Evolutionary conservation across 805 yeast genomes (phyloP), one percentile per base, ranked within the genome.

Genomic region (Saccharomycopsis sp.): DNA sequence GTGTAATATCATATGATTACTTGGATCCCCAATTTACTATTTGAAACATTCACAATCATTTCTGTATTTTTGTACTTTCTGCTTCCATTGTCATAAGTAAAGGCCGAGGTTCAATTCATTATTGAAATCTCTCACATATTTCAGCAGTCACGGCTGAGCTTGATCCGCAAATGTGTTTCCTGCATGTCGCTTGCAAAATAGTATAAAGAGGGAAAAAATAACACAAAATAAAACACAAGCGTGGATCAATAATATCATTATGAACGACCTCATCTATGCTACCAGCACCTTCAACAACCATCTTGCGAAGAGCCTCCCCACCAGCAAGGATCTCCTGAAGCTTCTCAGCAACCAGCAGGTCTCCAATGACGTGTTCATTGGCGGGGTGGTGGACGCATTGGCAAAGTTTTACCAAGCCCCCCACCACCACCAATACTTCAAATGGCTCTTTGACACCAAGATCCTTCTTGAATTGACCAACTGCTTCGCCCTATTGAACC

Each of bases 1-100:
- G 20, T 35, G 17, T 62, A 56, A 25, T 17, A 9, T 25, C 9
- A 25, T 10, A 25, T 25, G 9, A 10, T 25, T 25, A 25, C 27
- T 25, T 10, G 27, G n/a, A n/a, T n/a, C n/a, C n/a, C n/a, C n/a
- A n/a, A n/a, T n/a, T n/a, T n/a, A n/a, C n/a, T n/a, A n/a, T n/a
- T n/a, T n/a, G n/a, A n/a, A n/a, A n/a, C n/a, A n/a, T n/a, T n/a
- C n/a, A n/a, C n/a, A n/a, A n/a, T n/a, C n/a, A n/a, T n/a, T n/a
- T n/a, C n/a, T n/a, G n/a, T n/a, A n/a, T n/a, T n/a, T n/a, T n/a
- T n/a, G n/a, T n/a, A n/a, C n/a, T n/a, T n/a, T n/a, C n/a, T n/a
- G n/a, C n/a, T n/a, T n/a, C n/a, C n/a, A n/a, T n/a, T n/a, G n/a
- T n/a, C n/a, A n/a, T n/a, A n/a, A n/a, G n/a, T n/a, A n/a, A n/a